Evolutionary conservation across 352 stramenopile genomes (phyloP).

Genomic region (Pythium phragmiticola): DNA sequence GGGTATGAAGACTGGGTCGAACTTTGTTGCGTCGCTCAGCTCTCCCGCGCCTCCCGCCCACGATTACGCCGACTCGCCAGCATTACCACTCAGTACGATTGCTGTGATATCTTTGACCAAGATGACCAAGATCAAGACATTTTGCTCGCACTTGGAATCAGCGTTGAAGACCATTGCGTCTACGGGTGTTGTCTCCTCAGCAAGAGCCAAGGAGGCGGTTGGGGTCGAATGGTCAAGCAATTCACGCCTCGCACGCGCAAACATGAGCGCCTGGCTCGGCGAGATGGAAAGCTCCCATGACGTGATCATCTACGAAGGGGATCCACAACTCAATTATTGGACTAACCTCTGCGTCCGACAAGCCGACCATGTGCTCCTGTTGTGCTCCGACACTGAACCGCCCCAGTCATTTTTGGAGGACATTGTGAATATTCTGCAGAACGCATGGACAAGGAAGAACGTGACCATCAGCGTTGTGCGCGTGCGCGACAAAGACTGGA

Average conservation of each 20-base stretch:
- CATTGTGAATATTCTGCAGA: slow-evolving; percentile 63
- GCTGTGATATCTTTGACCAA: slow-evolving; percentile 80
- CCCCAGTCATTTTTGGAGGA: slow-evolving; percentile 72
- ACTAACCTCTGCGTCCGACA: slow-evolving; percentile 84
- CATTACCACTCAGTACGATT: slow-evolving; percentile 66
- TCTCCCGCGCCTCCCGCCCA: slow-evolving; percentile 24
- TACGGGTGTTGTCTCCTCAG: slow-evolving; percentile 71
- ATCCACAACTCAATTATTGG: slow-evolving; percentile 69
- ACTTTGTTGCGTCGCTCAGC: slow-evolving; percentile 64
- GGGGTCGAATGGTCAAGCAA: slow-evolving; percentile 71
- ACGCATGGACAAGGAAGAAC: slow-evolving; percentile 73
- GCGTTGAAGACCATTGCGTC: slow-evolving; percentile 66
- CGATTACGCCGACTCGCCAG: slow-evolving; percentile 26
- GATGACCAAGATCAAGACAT: slow-evolving; percentile 68
- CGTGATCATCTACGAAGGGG: slow-evolving; percentile 81
- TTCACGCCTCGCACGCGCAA: slow-evolving; percentile 60
- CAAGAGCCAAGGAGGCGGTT: slow-evolving; percentile 59
- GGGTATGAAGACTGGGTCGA: slow-evolving; percentile 36
- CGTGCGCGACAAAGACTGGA: slow-evolving; percentile 77
- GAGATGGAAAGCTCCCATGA: slow-evolving; percentile 79
- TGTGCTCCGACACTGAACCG: slow-evolving; percentile 72
- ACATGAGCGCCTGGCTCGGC: slow-evolving; percentile 76
- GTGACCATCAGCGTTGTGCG: slow-evolving; percentile 75
- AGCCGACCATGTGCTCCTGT: slow-evolving; percentile 78
- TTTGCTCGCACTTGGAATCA: slow-evolving; percentile 60